phyloP scores from a whole-genome alignment of 2,329 filamentous ascomycete genomes.

The Aspergillus fumigatiaffinis region DNA sequence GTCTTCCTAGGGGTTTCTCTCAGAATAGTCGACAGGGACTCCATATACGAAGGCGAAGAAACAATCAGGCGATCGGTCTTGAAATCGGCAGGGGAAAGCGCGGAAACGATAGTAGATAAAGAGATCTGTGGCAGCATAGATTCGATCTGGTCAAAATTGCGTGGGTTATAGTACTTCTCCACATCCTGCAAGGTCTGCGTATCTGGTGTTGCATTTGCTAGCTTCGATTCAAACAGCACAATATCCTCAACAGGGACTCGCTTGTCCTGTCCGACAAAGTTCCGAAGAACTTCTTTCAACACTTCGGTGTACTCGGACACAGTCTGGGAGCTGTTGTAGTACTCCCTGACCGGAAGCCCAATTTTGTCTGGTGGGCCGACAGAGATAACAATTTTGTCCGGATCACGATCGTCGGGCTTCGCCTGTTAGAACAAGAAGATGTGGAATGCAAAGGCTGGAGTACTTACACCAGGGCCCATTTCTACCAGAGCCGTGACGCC shows the following conservation, averaged over 20 bases:
- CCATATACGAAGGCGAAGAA: constrained; percentile 57
- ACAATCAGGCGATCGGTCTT: constrained; percentile 55
- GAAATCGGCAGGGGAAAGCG: constrained; percentile 50
- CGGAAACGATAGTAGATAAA: constrained; percentile 50
- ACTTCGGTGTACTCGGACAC: constrained; percentile 49
- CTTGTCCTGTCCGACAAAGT: constrained; percentile 34
- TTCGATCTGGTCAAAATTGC: constrained; percentile 53
- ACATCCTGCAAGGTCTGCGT: constrained; percentile 59
- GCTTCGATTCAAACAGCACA: constrained; percentile 57
- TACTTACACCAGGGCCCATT: constrained; percentile 31
- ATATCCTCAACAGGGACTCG: constrained; percentile 37
- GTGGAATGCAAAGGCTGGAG: neutral
- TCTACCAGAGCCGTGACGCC: constrained; percentile 35
- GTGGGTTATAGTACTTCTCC: constrained; percentile 65
- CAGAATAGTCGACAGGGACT: constrained; percentile 55
- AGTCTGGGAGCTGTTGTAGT: constrained; percentile 55
- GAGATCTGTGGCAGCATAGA: constrained; percentile 55
- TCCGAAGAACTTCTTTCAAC: constrained; percentile 39
- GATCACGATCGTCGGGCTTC: constrained; percentile 51
- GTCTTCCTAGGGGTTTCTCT: constrained; percentile 51
- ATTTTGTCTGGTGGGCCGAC: constrained; percentile 44
- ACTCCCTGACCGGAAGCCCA: constrained; percentile 60
- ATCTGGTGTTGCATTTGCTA: constrained; percentile 57
- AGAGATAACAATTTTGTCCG: constrained; percentile 50
- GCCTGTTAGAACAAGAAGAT: constrained; percentile 7